Conservation (phyloP, 1,284 basidiomycete species). For the Sporisorium exsertum region DNA sequence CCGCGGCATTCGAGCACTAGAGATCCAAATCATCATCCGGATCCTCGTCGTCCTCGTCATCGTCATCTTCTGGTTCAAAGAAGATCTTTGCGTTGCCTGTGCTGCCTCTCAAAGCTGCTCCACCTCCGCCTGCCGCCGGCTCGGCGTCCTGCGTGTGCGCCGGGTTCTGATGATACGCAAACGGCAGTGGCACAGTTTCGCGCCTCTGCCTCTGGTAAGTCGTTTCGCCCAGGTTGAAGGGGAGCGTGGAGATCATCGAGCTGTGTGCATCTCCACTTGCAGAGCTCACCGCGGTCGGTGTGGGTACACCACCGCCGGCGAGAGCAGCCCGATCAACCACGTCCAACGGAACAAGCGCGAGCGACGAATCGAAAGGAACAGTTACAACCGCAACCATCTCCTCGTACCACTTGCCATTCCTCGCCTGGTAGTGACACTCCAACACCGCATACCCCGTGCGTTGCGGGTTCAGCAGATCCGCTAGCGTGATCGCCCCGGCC, state of each 20-base stretch:
- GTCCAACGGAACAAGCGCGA: constrained; percentile 28
- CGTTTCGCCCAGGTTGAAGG: constrained; percentile 61
- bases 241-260: constrained; percentile 43
- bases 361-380: not conserved
- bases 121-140: not conserved
- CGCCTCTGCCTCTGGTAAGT: constrained; percentile 46
- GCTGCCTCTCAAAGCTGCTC: constrained; percentile 31
- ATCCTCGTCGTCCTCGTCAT: constrained; percentile 67
- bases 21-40: constrained; percentile 65
- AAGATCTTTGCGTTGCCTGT: constrained; percentile 62
- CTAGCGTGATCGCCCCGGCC: constrained; percentile 13
- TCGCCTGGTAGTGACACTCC: constrained; percentile 35
- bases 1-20: constrained; percentile 9
- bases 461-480: constrained; percentile 24
- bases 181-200: constrained; percentile 59
- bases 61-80: constrained; percentile 64
- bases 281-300: not conserved
- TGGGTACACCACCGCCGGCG: not conserved
- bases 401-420: constrained; percentile 45
- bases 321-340: constrained; percentile 24
- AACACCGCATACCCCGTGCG: constrained; percentile 27
- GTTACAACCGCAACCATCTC: constrained; percentile 29
- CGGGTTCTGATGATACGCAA: constrained; percentile 52
- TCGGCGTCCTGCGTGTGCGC: constrained; percentile 1
- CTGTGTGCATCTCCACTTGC: constrained; percentile 26